These are phyloP conservation scores for Hypoxylon fuscum DNA, from an alignment of 495 filamentous ascomycete genomes.

Conservation along the genomic window DNA sequence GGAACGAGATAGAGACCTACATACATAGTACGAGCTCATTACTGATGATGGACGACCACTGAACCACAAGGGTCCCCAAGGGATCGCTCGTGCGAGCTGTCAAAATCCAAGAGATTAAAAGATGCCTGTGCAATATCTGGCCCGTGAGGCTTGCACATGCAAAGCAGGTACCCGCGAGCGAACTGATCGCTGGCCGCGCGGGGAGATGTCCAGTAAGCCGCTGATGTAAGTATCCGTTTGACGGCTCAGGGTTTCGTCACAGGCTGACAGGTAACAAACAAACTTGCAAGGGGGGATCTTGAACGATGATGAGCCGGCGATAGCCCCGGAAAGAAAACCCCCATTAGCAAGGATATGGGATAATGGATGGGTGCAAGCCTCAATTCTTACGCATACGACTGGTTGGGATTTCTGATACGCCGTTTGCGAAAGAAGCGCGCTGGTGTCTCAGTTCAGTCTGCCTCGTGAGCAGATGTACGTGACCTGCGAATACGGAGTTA, in stretches of 20 bases:
- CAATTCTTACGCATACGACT: slow-evolving; percentile 5
- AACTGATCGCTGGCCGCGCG: slow-evolving; percentile 29
- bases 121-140: slow-evolving; percentile 13
- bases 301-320: slow-evolving; percentile 30
- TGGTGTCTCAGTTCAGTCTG: slow-evolving; percentile 20
- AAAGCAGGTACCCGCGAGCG: slow-evolving; percentile 42
- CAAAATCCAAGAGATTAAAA: slow-evolving; percentile 1
- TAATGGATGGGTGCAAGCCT: slow-evolving; percentile 23
- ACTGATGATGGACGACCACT: too few species aligned
- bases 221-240: slow-evolving; percentile 13
- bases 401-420: slow-evolving; percentile 15
- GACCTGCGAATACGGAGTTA: slow-evolving; percentile 30
- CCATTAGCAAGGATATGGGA: slow-evolving; percentile 19
- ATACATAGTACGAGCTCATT: too few species aligned
- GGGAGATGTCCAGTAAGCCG: slow-evolving; percentile 23
- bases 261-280: neutral
- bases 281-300: slow-evolving; percentile 18
- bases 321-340: slow-evolving; percentile 34
- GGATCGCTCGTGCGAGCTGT: slow-evolving; percentile 4
- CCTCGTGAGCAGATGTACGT: slow-evolving; percentile 32
- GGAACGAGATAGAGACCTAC: too few species aligned
- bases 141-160: slow-evolving; percentile 33
- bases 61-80: neutral
- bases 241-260: slow-evolving; percentile 33
- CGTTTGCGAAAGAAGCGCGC: slow-evolving; percentile 4